Conservation (phyloP, 1,284 basidiomycete species). For the Neonothopanus nambi region DNA sequence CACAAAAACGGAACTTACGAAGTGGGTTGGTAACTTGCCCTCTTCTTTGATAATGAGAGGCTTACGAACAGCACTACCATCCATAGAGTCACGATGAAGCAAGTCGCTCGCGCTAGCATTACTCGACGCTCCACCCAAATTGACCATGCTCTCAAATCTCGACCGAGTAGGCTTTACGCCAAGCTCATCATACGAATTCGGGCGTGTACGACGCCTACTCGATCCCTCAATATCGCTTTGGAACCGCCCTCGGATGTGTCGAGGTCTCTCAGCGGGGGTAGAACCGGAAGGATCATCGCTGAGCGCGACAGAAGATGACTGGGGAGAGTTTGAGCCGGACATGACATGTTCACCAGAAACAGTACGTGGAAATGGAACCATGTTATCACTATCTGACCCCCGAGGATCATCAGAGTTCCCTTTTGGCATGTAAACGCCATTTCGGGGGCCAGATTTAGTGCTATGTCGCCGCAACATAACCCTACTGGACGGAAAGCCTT, state of each 20-base stretch:
- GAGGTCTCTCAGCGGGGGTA: slow-evolving; percentile 40
- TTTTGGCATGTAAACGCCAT: slow-evolving; percentile 50
- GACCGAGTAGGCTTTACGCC: slow-evolving; percentile 51
- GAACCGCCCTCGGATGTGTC: slow-evolving; percentile 59
- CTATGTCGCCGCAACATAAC: slow-evolving; percentile 58
- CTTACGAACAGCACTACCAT: slow-evolving; percentile 67
- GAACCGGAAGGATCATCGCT: slow-evolving; percentile 22
- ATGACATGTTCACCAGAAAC: slow-evolving; percentile 46
- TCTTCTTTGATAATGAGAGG: slow-evolving; percentile 81
- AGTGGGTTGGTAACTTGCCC: slow-evolving; percentile 79
- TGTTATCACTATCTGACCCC: slow-evolving; percentile 26
- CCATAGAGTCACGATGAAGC: slow-evolving; percentile 56
- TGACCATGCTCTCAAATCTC: slow-evolving; percentile 70
- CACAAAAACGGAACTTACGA: slow-evolving; percentile 57
- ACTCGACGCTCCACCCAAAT: slow-evolving; percentile 51
- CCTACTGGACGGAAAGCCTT: slow-evolving; percentile 42
- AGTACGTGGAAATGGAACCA: slow-evolving; percentile 64
- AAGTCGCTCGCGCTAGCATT: slow-evolving; percentile 68
- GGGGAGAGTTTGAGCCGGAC: slow-evolving; percentile 27
- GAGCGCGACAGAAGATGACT: slow-evolving; percentile 30
- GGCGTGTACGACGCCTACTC: slow-evolving; percentile 52
- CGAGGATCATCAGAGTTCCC: slow-evolving; percentile 35
- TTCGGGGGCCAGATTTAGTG: slow-evolving; percentile 48
- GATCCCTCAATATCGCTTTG: slow-evolving; percentile 67
- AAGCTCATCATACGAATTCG: slow-evolving; percentile 70